Evolutionary conservation across 140 eudicot genomes (phyloP).

Genomic region (Stevia rebaudiana): DNA sequence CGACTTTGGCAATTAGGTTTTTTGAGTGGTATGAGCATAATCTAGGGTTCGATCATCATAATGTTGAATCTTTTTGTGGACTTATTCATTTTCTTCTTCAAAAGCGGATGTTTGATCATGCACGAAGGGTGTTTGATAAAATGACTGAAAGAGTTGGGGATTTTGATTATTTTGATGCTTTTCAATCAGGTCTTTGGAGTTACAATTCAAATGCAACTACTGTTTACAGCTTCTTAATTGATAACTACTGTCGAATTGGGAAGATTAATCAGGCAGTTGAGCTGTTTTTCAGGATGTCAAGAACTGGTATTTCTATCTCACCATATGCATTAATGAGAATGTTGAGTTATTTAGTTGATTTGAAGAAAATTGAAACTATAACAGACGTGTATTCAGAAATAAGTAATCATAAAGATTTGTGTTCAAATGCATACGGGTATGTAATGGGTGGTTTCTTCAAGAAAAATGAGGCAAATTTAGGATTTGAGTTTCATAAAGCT

Average conservation of each 20-base stretch:
- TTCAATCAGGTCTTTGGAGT: slow-evolving; percentile 27
- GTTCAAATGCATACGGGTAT: slow-evolving; percentile 26
- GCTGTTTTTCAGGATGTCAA: slow-evolving; percentile 35
- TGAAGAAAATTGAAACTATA: slow-evolving; percentile 23
- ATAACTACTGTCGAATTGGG: slow-evolving; percentile 47
- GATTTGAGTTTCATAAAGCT: slow-evolving; percentile 39
- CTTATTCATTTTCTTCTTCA: slow-evolving; percentile 42
- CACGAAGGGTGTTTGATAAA: slow-evolving; percentile 52
- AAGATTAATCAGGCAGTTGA: slow-evolving; percentile 41
- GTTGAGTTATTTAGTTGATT: slow-evolving; percentile 45
- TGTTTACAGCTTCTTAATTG: slow-evolving; percentile 53
- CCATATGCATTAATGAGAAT: slow-evolving; percentile 43
- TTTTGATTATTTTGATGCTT: slow-evolving; percentile 43
- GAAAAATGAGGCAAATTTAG: no score
- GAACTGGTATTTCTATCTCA: slow-evolving; percentile 32
- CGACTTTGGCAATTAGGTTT: slow-evolving; percentile 50
- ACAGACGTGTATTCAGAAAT: slow-evolving; percentile 28
- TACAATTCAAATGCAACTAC: slow-evolving; percentile 42
- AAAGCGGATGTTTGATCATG: slow-evolving; percentile 50
- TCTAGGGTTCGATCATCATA: slow-evolving; percentile 39
- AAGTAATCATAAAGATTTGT: slow-evolving; percentile 13
- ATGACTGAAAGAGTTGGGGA: slow-evolving; percentile 39
- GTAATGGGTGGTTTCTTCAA: slow-evolving; percentile 18
- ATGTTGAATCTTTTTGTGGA: slow-evolving; percentile 41
- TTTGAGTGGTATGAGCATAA: slow-evolving; percentile 48